Percentiles rank a stretch among this genome's conserved stretches.
These are phyloP conservation scores for Penicillium canariense DNA, from an alignment of 495 filamentous ascomycete species.

Conservation along the genomic window DNA sequence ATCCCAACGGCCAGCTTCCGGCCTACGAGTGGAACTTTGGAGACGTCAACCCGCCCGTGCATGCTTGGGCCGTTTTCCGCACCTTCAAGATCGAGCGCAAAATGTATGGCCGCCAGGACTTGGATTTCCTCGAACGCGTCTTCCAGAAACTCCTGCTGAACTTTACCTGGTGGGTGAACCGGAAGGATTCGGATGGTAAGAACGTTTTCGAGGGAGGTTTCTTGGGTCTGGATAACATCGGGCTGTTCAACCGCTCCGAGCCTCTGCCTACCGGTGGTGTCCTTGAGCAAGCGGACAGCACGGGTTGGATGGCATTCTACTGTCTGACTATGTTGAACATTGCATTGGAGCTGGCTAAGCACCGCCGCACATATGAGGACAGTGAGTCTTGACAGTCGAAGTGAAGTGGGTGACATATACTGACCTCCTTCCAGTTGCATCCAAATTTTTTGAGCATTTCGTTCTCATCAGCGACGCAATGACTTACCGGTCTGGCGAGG, in stretches of 20 bases:
- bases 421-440: conserved; percentile 57
- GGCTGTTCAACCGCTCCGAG: conserved; percentile 96
- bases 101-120: conserved; percentile 89
- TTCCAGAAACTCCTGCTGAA: conserved; percentile 95
- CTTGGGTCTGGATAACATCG: conserved; percentile 95
- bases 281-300: conserved; percentile 94
- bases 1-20: conserved; percentile 91
- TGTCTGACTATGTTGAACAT: conserved; percentile 96
- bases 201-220: conserved; percentile 98
- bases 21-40: conserved; percentile 98
- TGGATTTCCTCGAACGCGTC: conserved; percentile 93
- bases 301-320: conserved; percentile 99
- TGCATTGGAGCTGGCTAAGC: conserved; percentile 88
- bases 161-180: conserved; percentile 99
- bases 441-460: conserved; percentile 98
- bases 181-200: conserved; percentile 89
- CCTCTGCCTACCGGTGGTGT: conserved; percentile 90
- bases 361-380: conserved; percentile 94
- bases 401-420: background rate
- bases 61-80: conserved; percentile 93
- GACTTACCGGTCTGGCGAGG: conserved; percentile 78
- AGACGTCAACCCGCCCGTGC: conserved; percentile 94
- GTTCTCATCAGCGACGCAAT: conserved; percentile 97
- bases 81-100: conserved; percentile 98
- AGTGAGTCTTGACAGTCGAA: conserved; percentile 36